Evolutionary conservation across 2,329 filamentous ascomycete genomes (phyloP).

Genomic region (Trichophyton verrucosum): DNA sequence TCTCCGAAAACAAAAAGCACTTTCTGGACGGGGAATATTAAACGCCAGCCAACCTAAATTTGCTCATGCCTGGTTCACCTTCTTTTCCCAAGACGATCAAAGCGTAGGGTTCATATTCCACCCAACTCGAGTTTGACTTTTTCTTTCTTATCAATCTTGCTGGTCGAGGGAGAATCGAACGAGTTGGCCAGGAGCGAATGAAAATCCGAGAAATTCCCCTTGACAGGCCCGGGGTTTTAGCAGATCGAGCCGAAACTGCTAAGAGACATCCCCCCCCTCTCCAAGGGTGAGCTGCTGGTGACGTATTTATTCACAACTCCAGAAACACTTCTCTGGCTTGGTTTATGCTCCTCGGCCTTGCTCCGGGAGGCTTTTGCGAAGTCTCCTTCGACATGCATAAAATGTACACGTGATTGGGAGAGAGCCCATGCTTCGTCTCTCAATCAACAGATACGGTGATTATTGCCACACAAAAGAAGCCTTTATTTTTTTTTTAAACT

Average conservation of each 20-base stretch:
- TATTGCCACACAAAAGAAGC: background rate
- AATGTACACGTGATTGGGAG: background rate
- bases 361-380: background rate
- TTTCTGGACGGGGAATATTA: slow-evolving; percentile 1
- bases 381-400: background rate
- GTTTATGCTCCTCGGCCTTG: background rate
- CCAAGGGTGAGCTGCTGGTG: background rate
- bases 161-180: background rate
- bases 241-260: background rate
- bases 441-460: background rate
- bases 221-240: background rate
- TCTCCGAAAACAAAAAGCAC: slow-evolving; percentile 1
- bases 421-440: background rate
- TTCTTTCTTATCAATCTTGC: background rate
- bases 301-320: background rate
- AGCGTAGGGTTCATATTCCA: background rate
- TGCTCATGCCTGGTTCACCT: background rate
- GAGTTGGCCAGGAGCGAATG: background rate
- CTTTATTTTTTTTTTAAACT: background rate
- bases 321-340: background rate
- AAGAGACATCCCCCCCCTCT: background rate
- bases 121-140: background rate
- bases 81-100: background rate
- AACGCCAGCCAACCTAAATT: slow-evolving; percentile 2
- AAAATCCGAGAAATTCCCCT: background rate